Evolutionary conservation across 495 filamentous ascomycete genomes (phyloP), one percentile per base, ranked within the genome.

Genomic region (Peziza echinospora): DNA sequence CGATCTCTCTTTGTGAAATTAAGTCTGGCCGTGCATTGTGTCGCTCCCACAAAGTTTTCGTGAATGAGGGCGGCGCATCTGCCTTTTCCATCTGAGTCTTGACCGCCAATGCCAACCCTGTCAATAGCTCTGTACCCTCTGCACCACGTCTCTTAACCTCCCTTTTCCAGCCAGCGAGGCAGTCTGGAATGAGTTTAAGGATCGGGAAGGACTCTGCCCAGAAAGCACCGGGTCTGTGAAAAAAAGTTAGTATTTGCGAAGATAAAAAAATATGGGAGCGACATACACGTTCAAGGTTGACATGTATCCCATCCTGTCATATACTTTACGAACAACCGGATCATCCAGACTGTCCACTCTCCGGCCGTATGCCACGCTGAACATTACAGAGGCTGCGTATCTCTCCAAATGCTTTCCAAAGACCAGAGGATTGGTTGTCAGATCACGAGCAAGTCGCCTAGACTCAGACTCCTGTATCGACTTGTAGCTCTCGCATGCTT

Each of bases 371-470:
- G 68, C 72, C 43, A 78, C 71, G 47, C 71, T 75, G 25, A 72
- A 73, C 39, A 78, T 76, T 9, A 79, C 70, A 47, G 71, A 75
- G 0, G 72, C 71, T 2, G 75, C 73, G 49, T 76, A 79, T 26
- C 75, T 63, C 55, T 79, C 75, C 6, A 79, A 62, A 41, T 75
- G 71, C 59, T 71, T 75, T 41, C 72, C 73, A 59, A 74, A 79
- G 25, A 66, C 59, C 21, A 54, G 55, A 0, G 70, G 67, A 11
- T 57, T 65, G 8, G 56, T 63, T 4, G 70, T 54, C 3, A 76
- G 57, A 48, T 76, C 70, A 21, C 65, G 64, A 1, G 69, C 65
- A 5, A 77, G 50, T 46, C 65, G 61, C 46, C 68, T 65, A 3
- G 60, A 56, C 49, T 71, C 67, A 22, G 65, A 67, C 25, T 65